Percentiles rank a stretch among this genome's conserved stretches.
phyloP scores from a whole-genome alignment of 306 rosid genomes.

The Prunus mongolica region DNA sequence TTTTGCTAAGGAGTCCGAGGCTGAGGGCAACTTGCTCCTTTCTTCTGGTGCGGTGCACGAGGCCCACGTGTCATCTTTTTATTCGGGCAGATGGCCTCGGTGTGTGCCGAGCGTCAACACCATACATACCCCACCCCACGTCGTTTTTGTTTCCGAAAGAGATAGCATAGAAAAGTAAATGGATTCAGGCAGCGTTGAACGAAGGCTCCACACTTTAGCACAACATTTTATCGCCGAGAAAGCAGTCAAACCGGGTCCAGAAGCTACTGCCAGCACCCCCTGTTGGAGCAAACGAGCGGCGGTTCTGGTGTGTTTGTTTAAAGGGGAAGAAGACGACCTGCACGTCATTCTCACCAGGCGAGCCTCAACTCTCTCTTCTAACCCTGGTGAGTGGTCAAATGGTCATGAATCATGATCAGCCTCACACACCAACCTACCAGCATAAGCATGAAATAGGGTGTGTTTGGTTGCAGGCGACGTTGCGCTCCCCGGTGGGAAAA shows the following conservation, averaged over 20 bases:
- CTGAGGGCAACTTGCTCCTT: too few relatives aligned
- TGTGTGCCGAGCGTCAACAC: too few relatives aligned
- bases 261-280: neutral
- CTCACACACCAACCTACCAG: too few relatives aligned
- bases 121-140: neutral
- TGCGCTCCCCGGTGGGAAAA: constrained; percentile 84
- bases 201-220: constrained; percentile 46
- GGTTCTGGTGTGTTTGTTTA: constrained; percentile 64
- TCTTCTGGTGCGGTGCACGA: too few relatives aligned
- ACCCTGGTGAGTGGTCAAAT: constrained; percentile 45
- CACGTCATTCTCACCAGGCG: constrained; percentile 68
- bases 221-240: constrained; percentile 23
- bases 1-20: too few relatives aligned
- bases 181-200: constrained; percentile 6
- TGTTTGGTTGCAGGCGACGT: constrained; percentile 66
- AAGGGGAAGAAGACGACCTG: constrained; percentile 38
- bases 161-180: neutral
- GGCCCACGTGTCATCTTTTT: too few relatives aligned
- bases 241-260: constrained; percentile 5
- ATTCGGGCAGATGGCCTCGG: too few relatives aligned
- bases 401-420: neutral
- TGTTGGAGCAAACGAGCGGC: constrained; percentile 49
- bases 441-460: neutral
- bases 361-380: constrained; percentile 68
- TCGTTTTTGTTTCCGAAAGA: neutral